Base-by-base conservation (phyloP, 1,139 yeast genomes). In the Pichia sp. region DNA sequence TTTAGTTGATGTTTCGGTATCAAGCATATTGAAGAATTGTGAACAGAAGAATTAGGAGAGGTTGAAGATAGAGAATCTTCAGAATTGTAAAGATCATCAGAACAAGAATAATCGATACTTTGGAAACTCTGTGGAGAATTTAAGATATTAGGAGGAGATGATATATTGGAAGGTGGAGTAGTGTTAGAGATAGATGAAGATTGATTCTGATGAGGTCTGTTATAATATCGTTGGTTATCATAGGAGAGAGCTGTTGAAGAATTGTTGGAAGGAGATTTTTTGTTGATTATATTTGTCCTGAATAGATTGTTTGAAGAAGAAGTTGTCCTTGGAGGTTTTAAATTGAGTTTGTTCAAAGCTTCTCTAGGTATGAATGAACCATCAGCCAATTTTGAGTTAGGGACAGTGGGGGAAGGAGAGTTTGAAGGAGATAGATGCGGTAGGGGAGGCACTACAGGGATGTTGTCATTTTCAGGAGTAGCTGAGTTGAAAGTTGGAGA, bases 1-100 rank as follows among this genome's bases (percentile, higher is more conserved):
- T 45, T 54, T 3, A 52, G 36, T 41, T 56, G 59, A 45, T 58
- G 62, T 40, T 58, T 58, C 31, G 62, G 62, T 22, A 50, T 53
- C 31, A 58, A 39, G 30, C 44, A 40, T 4, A 49, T 25, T 23
- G 41, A 38, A 24, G 33, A 28, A 32, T 38, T 38, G 19, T 19
- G 40, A 12, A 24, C 21, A 12, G 45, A 32, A 1, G 59, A 50
- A 5, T 52, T 54, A 15, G 44, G 32, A 5, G 60, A 53, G 7
- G 32, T 8, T 30, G 32, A 30, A 26, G 55, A 53, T 3, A 47
- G 28, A 1, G 59, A 55, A 28, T 55, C 59, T 35, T 54, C 59
- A 1, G 59, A 53, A 23, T 45, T 42, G 35, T 51, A 50, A 25
- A 50, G 41, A 21, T 53, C 56, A 36, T 54, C 59, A 4, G 52